phyloP scores from a whole-genome alignment of 306 rosid genomes.

The Quercus suber region DNA sequence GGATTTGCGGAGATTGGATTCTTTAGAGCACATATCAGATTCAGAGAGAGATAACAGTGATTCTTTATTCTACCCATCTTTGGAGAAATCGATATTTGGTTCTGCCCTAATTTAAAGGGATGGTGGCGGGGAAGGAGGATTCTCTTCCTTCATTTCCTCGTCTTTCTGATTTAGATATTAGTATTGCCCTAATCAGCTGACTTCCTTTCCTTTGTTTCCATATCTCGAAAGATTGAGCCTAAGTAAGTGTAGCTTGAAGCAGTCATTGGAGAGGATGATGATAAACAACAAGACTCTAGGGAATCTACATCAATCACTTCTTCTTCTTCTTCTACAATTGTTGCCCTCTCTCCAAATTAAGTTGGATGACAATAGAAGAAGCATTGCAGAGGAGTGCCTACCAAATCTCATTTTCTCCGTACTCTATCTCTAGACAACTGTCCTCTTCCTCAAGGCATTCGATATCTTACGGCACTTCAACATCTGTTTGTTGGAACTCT shows the following conservation, averaged over 20 bases:
- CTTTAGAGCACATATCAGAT: slow-evolving; percentile 4
- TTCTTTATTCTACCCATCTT: slow-evolving; percentile 21
- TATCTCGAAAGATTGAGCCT: rapidly evolving
- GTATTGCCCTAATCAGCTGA: background rate
- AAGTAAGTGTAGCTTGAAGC: background rate
- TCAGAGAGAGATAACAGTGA: no score
- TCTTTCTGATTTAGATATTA: rapidly evolving
- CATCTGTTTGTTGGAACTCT: rapidly evolving
- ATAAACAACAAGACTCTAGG: no score
- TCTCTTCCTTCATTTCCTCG: background rate
- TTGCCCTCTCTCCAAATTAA: background rate
- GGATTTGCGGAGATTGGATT: rapidly evolving
- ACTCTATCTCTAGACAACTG: rapidly evolving
- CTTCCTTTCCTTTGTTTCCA: slow-evolving; percentile 7
- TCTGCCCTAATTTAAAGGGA: slow-evolving; percentile 10
- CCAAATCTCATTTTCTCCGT: background rate
- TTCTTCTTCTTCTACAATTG: background rate
- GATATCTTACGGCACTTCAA: background rate
- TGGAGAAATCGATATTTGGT: background rate
- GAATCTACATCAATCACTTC: background rate
- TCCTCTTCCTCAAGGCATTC: background rate
- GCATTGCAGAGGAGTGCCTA: background rate
- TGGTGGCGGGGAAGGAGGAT: slow-evolving; percentile 15
- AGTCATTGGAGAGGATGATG: background rate
- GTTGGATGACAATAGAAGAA: rapidly evolving